Evolutionary conservation across 306 rosid genomes (phyloP).

Genomic region (Begonia fuchsioides): DNA sequence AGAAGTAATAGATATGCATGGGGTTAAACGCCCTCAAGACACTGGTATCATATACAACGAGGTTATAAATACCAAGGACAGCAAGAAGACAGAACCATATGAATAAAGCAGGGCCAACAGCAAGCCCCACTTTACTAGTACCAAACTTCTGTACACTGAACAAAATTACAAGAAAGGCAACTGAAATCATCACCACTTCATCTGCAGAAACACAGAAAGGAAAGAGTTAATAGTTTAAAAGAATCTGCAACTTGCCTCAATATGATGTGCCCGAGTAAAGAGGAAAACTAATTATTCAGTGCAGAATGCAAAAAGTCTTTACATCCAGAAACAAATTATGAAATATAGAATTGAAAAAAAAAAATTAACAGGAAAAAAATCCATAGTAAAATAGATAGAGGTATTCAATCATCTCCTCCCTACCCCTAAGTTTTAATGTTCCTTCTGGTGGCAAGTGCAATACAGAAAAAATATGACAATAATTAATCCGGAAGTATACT

Average conservation of each 20-base stretch:
- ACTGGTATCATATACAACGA: constrained; percentile 52
- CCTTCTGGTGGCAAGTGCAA: too few relatives aligned
- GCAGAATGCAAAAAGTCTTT: too few relatives aligned
- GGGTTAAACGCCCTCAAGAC: constrained; percentile 91
- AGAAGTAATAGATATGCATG: constrained; percentile 70
- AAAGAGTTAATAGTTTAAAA: background rate
- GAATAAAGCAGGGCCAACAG: constrained; percentile 88
- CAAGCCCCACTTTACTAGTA: constrained; percentile 91
- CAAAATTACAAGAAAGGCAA: constrained; percentile 64
- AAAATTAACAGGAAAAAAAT: too few relatives aligned
- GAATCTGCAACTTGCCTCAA: background rate
- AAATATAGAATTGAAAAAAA: too few relatives aligned
- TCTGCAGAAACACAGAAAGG: constrained; percentile 35
- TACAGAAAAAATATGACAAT: too few relatives aligned
- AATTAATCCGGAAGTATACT: too few relatives aligned
- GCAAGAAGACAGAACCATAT: constrained; percentile 93
- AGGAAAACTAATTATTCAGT: too few relatives aligned
- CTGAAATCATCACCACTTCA: constrained; percentile 81
- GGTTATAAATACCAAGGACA: constrained; percentile 72
- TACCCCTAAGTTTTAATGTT: too few relatives aligned
- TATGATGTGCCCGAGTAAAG: too few relatives aligned
- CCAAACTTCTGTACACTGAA: constrained; percentile 95
- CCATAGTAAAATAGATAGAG: too few relatives aligned
- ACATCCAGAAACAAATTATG: background rate
- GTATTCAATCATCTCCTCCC: too few relatives aligned